Evolutionary conservation across 169 alveolate species (phyloP), one percentile per base, ranked within the genome.

Genomic region (Cryptosporidium canis): DNA sequence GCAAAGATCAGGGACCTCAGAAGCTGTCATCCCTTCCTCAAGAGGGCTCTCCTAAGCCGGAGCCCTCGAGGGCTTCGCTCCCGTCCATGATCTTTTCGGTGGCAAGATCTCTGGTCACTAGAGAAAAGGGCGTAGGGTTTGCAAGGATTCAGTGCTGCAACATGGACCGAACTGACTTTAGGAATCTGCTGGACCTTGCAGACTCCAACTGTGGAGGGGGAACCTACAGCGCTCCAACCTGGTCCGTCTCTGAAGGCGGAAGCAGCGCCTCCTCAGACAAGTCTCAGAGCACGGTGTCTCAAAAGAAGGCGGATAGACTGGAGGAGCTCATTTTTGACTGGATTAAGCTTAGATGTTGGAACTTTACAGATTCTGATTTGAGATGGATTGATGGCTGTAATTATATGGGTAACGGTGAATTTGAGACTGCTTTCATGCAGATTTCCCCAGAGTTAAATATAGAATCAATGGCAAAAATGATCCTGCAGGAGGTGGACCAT

Each of bases 341-440:
- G 85, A 77, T 77, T 39, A 77, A 77, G 31, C 85, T 77, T 2
- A 77, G 85, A 27, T 56, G 85, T 27, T 77, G 85, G 85, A 77
- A 77, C 51, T 77, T 77, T 43, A 61, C 85, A 8, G 72, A 44
- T 3, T 58, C 85, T 16, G 85, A 77, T 61, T 43, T 77, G 27
- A 55, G 85, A 43, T 77, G 85, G 85, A 77, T 77, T 11, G 85
- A 77, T 61, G 85, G 85, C 12, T 77, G 85, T 41, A 35, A 21
- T 11, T 77, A 77, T 45, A 27, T 77, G 7, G 85, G 85, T 8
- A 72, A 33, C 3, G 85, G 85, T 21, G 85, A 58, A 27, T 77
- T 55, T n/a, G 85, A 77, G 56, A 61, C 71, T 0, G 6, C 77
- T 39, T 9, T 77, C 39, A 56, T 77, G 72, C 85, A 77, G 31